A percentile compares a stretch with the other conserved stretches of the same genome.
These are phyloP conservation scores for Chernovozyma aurita DNA, from an alignment of 1,139 yeast species.

Conservation along the genomic window DNA sequence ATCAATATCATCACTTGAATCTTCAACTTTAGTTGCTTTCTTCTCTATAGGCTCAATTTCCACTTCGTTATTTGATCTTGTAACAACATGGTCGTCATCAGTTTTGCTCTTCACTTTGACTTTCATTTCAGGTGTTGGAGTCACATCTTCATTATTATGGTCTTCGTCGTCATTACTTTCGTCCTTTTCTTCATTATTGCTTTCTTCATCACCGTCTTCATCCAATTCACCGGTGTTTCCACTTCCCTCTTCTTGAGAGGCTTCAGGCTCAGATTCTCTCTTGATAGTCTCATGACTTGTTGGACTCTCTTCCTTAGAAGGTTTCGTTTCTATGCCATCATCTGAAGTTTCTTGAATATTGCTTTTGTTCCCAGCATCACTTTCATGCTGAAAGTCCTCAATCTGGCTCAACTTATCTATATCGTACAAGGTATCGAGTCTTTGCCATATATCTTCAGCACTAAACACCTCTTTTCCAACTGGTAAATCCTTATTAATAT, in stretches of 20 bases:
- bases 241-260: no score
- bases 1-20: background rate
- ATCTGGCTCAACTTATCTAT: slow-evolving; percentile 51
- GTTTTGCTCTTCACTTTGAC: slow-evolving; percentile 9
- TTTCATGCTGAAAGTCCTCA: slow-evolving; percentile 26
- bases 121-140: slow-evolving; percentile 6
- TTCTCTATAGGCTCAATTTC: no score
- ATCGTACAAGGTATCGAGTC: slow-evolving; percentile 50
- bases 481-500: slow-evolving; percentile 36
- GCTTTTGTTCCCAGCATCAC: slow-evolving; percentile 2
- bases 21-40: background rate
- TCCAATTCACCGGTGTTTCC: no score
- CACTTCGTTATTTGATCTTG: no score
- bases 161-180: slow-evolving; percentile 7
- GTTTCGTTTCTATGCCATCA: slow-evolving; percentile 1
- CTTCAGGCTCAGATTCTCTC: no score
- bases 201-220: no score
- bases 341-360: background rate
- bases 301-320: no score
- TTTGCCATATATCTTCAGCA: slow-evolving; percentile 54
- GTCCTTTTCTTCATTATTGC: slow-evolving; percentile 4
- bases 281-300: no score
- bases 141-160: slow-evolving; percentile 7
- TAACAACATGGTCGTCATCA: no score
- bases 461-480: slow-evolving; percentile 27